phyloP scores from a whole-genome alignment of 371 early-diverging fungal genomes.

The Rhizopus sp. region DNA sequence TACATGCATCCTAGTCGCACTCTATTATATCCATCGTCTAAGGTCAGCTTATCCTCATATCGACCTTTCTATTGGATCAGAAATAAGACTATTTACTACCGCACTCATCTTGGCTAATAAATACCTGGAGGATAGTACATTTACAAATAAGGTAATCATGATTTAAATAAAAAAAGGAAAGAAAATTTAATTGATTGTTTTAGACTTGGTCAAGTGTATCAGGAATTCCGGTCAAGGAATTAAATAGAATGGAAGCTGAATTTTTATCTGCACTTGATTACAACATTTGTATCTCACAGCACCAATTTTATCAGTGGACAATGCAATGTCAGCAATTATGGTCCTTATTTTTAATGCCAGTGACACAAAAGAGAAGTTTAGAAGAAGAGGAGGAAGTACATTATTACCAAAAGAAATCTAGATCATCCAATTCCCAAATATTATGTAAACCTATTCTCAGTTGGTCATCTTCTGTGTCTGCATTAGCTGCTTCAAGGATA shows the following conservation, averaged over 20 bases:
- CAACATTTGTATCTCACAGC: conserved; percentile 39
- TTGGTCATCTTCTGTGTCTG: conserved; percentile 43
- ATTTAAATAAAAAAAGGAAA: background rate
- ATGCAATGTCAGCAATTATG: conserved; percentile 35
- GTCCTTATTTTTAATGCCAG: conserved; percentile 4
- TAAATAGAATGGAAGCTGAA: conserved; percentile 77
- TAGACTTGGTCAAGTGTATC: conserved; percentile 77
- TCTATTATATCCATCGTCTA: conserved; percentile 45
- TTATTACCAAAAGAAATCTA: background rate
- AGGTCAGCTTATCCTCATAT: conserved; percentile 43
- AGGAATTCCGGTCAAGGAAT: conserved; percentile 62
- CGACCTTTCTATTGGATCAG: conserved; percentile 55
- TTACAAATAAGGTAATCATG: conserved; percentile 56
- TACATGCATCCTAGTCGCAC: conserved; percentile 39
- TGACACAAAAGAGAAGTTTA: background rate
- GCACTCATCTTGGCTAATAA: conserved; percentile 68
- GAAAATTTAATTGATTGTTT: background rate
- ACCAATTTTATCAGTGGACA: conserved; percentile 46
- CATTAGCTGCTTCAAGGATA: background rate
- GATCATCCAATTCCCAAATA: conserved; percentile 7
- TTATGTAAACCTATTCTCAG: conserved; percentile 42
- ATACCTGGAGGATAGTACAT: conserved; percentile 72
- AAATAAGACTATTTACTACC: conserved; percentile 65
- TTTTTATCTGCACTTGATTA: conserved; percentile 65
- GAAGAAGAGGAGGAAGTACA: background rate